Evolutionary conservation across 306 rosid genomes (phyloP).

Genomic region (Lablab purpureus): DNA sequence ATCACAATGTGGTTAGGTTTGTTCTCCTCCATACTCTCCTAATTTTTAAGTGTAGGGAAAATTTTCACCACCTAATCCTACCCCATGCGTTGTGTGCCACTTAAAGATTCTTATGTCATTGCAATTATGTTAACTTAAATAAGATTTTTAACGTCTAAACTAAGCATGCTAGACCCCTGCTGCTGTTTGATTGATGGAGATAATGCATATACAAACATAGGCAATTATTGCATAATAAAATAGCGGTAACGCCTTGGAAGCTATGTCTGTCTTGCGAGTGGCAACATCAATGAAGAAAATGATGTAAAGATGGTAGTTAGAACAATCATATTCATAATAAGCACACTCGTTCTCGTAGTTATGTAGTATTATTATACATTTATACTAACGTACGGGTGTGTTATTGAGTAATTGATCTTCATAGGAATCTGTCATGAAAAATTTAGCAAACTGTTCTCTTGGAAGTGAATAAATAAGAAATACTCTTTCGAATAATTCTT

Average conservation of each 20-base stretch:
- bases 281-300: constrained; percentile 47
- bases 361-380: background rate
- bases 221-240: constrained; percentile 23
- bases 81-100: constrained; percentile 56
- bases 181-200: constrained; percentile 40
- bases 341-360: background rate
- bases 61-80: constrained; percentile 75
- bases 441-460: background rate
- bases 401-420: background rate
- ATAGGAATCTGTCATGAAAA: background rate
- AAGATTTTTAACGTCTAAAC: constrained; percentile 40
- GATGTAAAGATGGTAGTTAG: constrained; percentile 42
- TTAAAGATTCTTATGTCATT: constrained; percentile 62
- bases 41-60: constrained; percentile 39
- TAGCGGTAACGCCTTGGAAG: constrained; percentile 42
- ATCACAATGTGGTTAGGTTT: constrained; percentile 67
- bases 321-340: constrained; percentile 45
- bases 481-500: background rate
- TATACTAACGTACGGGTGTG: background rate
- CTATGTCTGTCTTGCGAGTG: constrained; percentile 42
- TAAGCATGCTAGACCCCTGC: constrained; percentile 42
- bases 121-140: constrained; percentile 55
- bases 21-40: constrained; percentile 45
- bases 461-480: background rate
- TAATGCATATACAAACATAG: constrained; percentile 30